Conservation (phyloP, 345 rosid genomes). For the Eucalyptus regnans region DNA sequence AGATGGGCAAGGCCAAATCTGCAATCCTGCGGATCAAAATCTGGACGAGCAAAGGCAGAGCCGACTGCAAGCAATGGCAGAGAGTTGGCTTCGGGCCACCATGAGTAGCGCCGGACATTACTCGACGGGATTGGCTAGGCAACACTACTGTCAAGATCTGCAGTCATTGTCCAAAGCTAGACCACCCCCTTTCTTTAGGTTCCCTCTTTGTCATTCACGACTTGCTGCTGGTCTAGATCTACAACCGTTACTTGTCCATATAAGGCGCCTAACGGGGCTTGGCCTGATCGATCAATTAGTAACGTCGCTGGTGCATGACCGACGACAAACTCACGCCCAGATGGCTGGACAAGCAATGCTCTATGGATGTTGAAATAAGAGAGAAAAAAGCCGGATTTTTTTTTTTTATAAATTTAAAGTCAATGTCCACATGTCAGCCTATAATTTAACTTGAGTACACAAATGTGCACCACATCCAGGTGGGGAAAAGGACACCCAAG, state of each 20-base stretch:
- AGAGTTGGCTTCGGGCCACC: background rate
- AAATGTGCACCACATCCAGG: background rate
- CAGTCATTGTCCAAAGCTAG: background rate
- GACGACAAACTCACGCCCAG: background rate
- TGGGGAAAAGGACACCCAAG: background rate
- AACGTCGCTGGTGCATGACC: background rate
- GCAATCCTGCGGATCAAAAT: background rate
- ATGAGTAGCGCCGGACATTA: background rate
- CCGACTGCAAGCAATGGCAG: fast-evolving
- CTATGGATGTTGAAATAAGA: background rate
- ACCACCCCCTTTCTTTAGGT: background rate
- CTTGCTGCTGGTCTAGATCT: background rate
- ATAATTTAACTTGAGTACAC: background rate
- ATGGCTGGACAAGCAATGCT: background rate
- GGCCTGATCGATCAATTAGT: background rate
- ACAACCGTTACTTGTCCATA: background rate
- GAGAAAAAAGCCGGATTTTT: background rate
- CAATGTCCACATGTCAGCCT: background rate
- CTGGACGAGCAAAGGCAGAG: background rate
- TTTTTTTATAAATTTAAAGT: background rate
- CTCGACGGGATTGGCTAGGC: background rate
- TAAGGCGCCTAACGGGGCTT: background rate
- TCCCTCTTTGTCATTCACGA: background rate
- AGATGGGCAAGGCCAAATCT: background rate
- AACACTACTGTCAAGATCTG: background rate